These are phyloP conservation scores for Penicillium soppii DNA, from an alignment of 495 filamentous ascomycete genomes.

Conservation along the genomic window DNA sequence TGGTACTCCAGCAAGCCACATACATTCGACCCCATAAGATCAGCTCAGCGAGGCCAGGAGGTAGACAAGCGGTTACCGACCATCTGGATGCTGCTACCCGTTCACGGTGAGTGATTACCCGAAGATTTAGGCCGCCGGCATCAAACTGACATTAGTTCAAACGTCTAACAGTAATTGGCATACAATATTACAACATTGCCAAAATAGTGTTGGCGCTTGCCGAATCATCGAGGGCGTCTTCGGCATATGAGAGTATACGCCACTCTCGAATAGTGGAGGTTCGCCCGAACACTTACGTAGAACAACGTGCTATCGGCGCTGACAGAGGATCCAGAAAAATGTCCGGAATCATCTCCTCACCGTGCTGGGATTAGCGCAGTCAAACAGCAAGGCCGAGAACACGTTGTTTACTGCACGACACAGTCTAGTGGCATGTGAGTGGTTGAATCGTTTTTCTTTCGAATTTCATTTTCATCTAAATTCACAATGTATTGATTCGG, in stretches of 20 bases:
- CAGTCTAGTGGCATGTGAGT: constrained; percentile 29
- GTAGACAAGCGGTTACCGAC: constrained; percentile 14
- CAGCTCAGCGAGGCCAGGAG: constrained; percentile 10
- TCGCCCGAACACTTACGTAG: background rate
- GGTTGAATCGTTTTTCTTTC: too few species aligned
- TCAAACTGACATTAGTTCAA: background rate
- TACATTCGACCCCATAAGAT: constrained; percentile 24
- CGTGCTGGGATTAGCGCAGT: constrained; percentile 28
- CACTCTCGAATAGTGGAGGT: constrained; percentile 27
- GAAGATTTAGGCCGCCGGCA: background rate
- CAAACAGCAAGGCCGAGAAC: constrained; percentile 30
- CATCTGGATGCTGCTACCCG: constrained; percentile 32
- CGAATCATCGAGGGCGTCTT: constrained; percentile 8
- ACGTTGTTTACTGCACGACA: constrained; percentile 32
- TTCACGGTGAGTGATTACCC: constrained; percentile 23
- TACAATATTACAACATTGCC: constrained; percentile 34
- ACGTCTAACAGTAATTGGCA: constrained; percentile 21
- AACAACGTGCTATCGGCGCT: background rate
- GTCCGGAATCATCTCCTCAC: constrained; percentile 24
- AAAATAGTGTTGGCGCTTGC: constrained; percentile 29
- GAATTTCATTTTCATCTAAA: too few species aligned
- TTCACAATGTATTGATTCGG: background rate
- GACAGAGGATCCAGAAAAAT: constrained; percentile 14
- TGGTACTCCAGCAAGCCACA: constrained; percentile 27
- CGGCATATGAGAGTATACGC: constrained; percentile 22